Evolutionary conservation across 805 yeast species (phyloP).

Genomic region (Millerozyma miso): DNA sequence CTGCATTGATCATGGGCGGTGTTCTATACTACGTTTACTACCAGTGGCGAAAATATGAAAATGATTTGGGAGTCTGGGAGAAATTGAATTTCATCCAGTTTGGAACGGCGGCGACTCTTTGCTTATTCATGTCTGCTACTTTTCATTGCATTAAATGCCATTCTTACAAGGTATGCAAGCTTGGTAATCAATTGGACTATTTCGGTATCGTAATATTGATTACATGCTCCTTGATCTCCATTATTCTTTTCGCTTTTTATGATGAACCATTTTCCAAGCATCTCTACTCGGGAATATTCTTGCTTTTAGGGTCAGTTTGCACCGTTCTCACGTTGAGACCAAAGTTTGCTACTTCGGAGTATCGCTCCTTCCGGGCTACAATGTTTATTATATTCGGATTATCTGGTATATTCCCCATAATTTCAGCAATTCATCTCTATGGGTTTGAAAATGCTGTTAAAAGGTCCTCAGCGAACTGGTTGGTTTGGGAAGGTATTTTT

Average conservation of each 20-base stretch:
- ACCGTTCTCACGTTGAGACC: slow-evolving; percentile 60
- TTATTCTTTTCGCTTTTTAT: slow-evolving; percentile 37
- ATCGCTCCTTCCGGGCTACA: slow-evolving; percentile 72
- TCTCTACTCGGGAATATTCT: slow-evolving; percentile 44
- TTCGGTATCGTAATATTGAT: slow-evolving; percentile 70
- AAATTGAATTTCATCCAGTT: slow-evolving; percentile 50
- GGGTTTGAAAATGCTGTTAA: slow-evolving; percentile 47
- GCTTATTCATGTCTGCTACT: slow-evolving; percentile 59
- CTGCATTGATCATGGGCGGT: slow-evolving; percentile 23
- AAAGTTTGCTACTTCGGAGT: slow-evolving; percentile 61
- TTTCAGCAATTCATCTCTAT: slow-evolving; percentile 44
- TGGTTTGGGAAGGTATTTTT: slow-evolving; percentile 64
- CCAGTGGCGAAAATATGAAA: slow-evolving; percentile 20
- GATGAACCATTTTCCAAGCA: slow-evolving; percentile 37
- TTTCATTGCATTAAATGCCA: slow-evolving; percentile 70
- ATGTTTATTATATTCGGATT: slow-evolving; percentile 81
- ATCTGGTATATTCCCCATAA: slow-evolving; percentile 68
- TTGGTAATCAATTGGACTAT: slow-evolving; percentile 71
- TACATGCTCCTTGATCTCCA: slow-evolving; percentile 54
- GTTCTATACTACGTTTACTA: slow-evolving; percentile 23
- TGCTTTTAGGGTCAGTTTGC: slow-evolving; percentile 57
- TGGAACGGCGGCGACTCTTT: slow-evolving; percentile 52
- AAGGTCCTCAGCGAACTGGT: slow-evolving; percentile 58
- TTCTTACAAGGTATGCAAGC: slow-evolving; percentile 46
- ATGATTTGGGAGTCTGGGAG: slow-evolving; percentile 35